Evolutionary conservation across 305 asterid genomes (phyloP).

Genomic region (Fraxinus ornus): DNA sequence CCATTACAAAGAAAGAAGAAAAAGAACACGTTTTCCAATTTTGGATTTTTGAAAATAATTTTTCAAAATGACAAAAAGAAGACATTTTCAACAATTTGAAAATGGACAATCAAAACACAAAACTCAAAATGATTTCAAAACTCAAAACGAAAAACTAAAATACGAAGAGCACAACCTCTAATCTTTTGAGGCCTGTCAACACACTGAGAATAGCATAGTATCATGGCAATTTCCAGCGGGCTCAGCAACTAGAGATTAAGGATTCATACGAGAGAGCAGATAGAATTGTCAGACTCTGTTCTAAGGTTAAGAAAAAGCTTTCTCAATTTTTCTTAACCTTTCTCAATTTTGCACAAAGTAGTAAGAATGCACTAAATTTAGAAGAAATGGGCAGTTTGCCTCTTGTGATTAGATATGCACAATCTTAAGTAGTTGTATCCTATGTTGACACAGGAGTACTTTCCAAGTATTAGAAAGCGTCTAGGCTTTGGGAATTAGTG

Average conservation of each 20-base stretch:
- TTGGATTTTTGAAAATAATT: too few species aligned
- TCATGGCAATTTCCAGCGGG: neutral
- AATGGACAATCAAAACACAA: too few species aligned
- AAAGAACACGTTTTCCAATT: too few species aligned
- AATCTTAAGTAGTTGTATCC: neutral
- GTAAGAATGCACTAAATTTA: neutral
- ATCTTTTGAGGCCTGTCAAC: neutral
- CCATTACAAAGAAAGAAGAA: too few species aligned
- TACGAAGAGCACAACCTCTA: neutral
- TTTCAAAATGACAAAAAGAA: too few species aligned
- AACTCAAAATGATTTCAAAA: too few species aligned
- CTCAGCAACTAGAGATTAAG: neutral
- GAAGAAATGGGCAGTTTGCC: neutral
- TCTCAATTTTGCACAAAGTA: too few species aligned
- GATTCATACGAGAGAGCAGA: neutral
- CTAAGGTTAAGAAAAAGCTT: neutral
- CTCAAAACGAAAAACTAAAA: too few species aligned
- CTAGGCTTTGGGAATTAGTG: neutral
- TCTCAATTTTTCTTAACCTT: neutral
- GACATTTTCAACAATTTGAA: too few species aligned
- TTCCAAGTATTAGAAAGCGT: neutral
- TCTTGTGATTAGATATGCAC: neutral
- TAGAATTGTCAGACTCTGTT: neutral
- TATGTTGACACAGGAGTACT: neutral
- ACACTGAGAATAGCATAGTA: neutral